Conservation (phyloP, 2,329 filamentous ascomycete genomes). For the Botryotinia narcissicola region DNA sequence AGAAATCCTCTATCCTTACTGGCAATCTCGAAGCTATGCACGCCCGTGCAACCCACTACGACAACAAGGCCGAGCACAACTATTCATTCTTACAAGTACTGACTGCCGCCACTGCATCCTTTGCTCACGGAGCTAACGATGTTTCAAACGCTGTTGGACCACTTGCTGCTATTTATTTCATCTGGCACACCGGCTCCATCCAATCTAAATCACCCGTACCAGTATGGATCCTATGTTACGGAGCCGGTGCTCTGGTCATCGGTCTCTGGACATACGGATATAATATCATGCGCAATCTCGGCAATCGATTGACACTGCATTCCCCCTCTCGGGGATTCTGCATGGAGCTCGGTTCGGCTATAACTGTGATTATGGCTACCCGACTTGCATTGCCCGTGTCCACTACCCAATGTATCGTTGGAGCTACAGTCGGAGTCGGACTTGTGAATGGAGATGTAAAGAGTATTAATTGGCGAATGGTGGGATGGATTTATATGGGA, state of each 20-base stretch:
- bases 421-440: conserved; percentile 72
- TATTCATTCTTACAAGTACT: conserved; percentile 54
- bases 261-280: conserved; percentile 74
- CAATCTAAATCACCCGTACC: conserved; percentile 63
- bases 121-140: conserved; percentile 71
- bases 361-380: conserved; percentile 72
- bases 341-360: conserved; percentile 77
- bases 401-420: conserved; percentile 77
- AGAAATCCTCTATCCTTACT: conserved; percentile 49
- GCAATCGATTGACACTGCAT: conserved; percentile 10
- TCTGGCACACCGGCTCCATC: conserved; percentile 52
- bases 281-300: conserved; percentile 60
- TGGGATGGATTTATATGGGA: conserved; percentile 59
- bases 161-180: conserved; percentile 68
- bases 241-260: conserved; percentile 42
- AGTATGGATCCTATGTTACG: conserved; percentile 51
- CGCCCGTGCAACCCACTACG: conserved; percentile 60
- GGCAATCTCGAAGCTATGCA: conserved; percentile 72
- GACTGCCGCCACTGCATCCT: conserved; percentile 50
- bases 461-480: conserved; percentile 74
- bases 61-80: conserved; percentile 66
- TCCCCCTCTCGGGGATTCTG: conserved; percentile 57
- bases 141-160: conserved; percentile 69
- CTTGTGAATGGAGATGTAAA: conserved; percentile 69
- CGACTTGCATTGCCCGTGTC: conserved; percentile 70